phyloP scores from a whole-genome alignment of 257 asterid species.

The Forsythia viridissima region DNA sequence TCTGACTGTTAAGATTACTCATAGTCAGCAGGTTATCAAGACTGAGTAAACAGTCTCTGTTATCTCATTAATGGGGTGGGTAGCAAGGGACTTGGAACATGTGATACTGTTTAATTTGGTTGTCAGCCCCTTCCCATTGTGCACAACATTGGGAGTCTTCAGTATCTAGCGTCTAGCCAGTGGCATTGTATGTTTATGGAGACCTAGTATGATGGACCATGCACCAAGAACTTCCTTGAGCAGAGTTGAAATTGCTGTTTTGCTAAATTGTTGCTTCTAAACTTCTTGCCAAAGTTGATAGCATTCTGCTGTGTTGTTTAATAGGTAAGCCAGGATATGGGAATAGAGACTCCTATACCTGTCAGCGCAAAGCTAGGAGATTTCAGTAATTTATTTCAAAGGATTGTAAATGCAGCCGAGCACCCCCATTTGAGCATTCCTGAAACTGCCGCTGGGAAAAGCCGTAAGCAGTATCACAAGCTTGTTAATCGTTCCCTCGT shows the following conservation, averaged over 20 bases:
- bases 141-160: not conserved
- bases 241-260: not conserved
- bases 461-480: too few species aligned
- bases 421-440: too few species aligned
- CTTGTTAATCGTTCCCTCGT: too few species aligned
- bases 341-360: conserved; percentile 96
- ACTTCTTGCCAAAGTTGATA: conserved; percentile 18
- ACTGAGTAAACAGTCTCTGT: not conserved
- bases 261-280: not conserved
- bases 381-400: too few species aligned
- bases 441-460: too few species aligned
- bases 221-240: not conserved
- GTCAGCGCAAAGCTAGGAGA: too few species aligned
- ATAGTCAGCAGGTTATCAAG: not conserved
- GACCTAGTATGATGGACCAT: not conserved
- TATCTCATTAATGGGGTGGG: not conserved
- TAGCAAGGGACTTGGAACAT: not conserved
- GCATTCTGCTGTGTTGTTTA: conserved; percentile 20
- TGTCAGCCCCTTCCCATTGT: not conserved
- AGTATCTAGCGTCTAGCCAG: not conserved
- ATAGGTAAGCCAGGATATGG: conserved; percentile 97
- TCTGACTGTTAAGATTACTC: not conserved
- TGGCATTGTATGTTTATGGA: conserved; percentile 1
- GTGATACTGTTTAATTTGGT: not conserved
- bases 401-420: too few species aligned